phyloP scores from a whole-genome alignment of 495 filamentous ascomycete species.

The Entonaema liquescens region DNA sequence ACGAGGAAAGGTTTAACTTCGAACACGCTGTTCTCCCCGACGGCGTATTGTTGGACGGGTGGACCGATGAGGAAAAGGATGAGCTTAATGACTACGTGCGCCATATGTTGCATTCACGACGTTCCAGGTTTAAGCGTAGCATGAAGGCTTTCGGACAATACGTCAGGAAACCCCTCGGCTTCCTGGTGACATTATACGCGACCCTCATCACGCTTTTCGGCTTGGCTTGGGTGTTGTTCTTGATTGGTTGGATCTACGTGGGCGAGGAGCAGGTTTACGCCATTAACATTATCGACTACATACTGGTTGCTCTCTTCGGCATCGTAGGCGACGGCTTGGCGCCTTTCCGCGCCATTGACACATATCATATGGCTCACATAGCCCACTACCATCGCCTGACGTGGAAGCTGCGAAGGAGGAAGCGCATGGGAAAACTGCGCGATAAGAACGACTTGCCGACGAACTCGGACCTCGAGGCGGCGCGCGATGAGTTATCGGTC shows the following conservation, averaged over 20 bases:
- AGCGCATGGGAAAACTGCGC: conserved; percentile 67
- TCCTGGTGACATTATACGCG: conserved; percentile 81
- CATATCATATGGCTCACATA: conserved; percentile 82
- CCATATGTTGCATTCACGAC: conserved; percentile 80
- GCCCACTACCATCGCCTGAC: conserved; percentile 69
- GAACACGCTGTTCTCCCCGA: conserved; percentile 68
- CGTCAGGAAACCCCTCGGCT: conserved; percentile 73
- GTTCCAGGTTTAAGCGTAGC: conserved; percentile 75
- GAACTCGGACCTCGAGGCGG: conserved; percentile 56
- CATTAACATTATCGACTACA: conserved; percentile 79
- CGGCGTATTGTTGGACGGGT: conserved; percentile 70
- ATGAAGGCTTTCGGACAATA: conserved; percentile 82
- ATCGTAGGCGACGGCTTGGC: conserved; percentile 80
- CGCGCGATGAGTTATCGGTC: conserved; percentile 62
- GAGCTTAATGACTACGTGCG: conserved; percentile 82
- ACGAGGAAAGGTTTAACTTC: conserved; percentile 38
- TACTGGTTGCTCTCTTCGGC: conserved; percentile 79
- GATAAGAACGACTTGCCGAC: conserved; percentile 77
- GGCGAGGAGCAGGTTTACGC: conserved; percentile 72
- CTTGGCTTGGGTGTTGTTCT: conserved; percentile 82
- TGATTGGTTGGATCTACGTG: conserved; percentile 90
- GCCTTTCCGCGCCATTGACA: conserved; percentile 79
- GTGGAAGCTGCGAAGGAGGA: conserved; percentile 72
- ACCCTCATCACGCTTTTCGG: conserved; percentile 82
- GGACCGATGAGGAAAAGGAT: conserved; percentile 72